These are phyloP conservation scores for Cyberlindnera saturnus DNA, from an alignment of 805 yeast species.

Conservation along the genomic window DNA sequence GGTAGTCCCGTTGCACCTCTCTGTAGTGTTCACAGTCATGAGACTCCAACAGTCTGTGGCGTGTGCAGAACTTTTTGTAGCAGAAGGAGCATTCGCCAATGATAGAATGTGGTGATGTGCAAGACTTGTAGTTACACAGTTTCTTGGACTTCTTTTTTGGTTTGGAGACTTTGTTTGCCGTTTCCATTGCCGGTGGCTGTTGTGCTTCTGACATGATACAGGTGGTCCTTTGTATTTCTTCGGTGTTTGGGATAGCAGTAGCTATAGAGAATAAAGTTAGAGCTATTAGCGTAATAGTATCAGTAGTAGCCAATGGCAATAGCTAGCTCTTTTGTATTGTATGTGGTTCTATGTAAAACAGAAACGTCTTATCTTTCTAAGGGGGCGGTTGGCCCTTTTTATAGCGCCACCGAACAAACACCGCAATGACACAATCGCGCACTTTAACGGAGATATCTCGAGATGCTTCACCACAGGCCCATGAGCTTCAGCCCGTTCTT, in stretches of 20 bases:
- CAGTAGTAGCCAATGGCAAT: too few species aligned
- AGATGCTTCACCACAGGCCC: conserved; percentile 12
- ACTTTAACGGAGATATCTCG: too few species aligned
- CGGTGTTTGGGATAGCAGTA: too few species aligned
- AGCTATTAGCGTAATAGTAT: too few species aligned
- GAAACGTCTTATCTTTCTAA: too few species aligned
- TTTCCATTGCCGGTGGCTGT: conserved; percentile 1
- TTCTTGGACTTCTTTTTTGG: conserved; percentile 26
- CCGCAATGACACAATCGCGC: too few species aligned
- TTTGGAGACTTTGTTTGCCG: conserved; percentile 8
- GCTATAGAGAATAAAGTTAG: too few species aligned
- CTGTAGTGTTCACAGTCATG: conserved; percentile 57
- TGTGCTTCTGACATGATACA: not conserved
- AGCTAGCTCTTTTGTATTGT: too few species aligned
- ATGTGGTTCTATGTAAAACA: too few species aligned
- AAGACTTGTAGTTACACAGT: conserved; percentile 21
- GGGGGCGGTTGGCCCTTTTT: too few species aligned
- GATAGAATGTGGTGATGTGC: conserved; percentile 34
- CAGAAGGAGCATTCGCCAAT: conserved; percentile 60
- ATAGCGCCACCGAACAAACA: too few species aligned
- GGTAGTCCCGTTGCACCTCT: conserved; percentile 52
- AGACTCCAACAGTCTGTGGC: conserved; percentile 57
- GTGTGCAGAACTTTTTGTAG: conserved; percentile 58
- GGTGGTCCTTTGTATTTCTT: not conserved
- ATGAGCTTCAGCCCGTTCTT: conserved; percentile 14